Evolutionary conservation across 2,329 filamentous ascomycete species (phyloP), one percentile per base, ranked within the genome.

Genomic region (Arthrobotrys iridis): DNA sequence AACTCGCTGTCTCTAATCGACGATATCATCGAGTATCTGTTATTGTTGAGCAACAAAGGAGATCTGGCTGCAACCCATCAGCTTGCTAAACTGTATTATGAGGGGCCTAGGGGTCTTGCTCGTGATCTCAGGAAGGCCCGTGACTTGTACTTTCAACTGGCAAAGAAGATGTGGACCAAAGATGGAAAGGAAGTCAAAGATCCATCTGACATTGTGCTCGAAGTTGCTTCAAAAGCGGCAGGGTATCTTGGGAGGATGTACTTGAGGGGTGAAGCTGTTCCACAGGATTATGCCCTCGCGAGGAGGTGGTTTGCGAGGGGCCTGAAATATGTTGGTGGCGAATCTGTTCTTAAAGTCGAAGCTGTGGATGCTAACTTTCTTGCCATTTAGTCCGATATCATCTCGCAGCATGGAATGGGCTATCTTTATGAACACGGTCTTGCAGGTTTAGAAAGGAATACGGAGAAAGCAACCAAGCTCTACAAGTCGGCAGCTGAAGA

Each of bases 11-110:
- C 93, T 0, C 91, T 92, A 13, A 88, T 97, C 71, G 93, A 96
- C 79, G 94, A 99, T 82, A 91, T 98, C 13, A 88, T 99, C 72
- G 95, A 99, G 81, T 99, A 97, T 79, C 85, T 97, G 78, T 92
- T 97, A 79, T 86, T 97, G 43, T 90, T 96, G 86, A 93, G 93
- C 4, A 89, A 93, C 74, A 96, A 96, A 81, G 93, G 93, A 8
- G 93, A 97, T 80, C 88, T 92, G 66, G 93, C 92, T 81, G 92
- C 93, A 0, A 94, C 92, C 0, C 93, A 93, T 79, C 93, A 91
- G 76, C 84, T 97, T 0, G 93, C 92, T 2, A 89, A 92, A 77
- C 87, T 96, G 76, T 91, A 96, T 81, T 97, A 97, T 80, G 93
- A 97, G 70, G 93, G 93, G 0, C 89, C 92, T 66, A 87, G 91